Evolutionary conservation across 495 filamentous ascomycete genomes (phyloP).

Genomic region (Oleoguttula mirabilis): DNA sequence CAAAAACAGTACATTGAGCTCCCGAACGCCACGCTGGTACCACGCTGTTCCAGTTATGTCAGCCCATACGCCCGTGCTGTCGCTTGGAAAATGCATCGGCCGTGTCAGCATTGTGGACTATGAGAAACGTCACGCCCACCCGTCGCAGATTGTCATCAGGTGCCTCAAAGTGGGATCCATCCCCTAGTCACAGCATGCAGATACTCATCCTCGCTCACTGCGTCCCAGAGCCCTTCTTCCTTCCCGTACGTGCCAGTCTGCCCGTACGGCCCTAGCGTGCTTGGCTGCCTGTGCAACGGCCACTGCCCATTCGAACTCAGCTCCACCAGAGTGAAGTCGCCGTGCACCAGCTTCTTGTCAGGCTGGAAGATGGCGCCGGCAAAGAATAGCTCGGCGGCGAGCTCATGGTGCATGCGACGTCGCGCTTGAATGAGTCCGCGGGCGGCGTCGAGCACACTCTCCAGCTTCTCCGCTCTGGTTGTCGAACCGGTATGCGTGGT

Average conservation of each 20-base stretch:
- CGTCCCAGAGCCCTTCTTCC: conserved; percentile 30
- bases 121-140: too few species aligned
- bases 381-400: conserved; percentile 39
- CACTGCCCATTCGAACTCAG: conserved; percentile 31
- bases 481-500: conserved; percentile 4
- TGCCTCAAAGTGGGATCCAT: conserved; percentile 24
- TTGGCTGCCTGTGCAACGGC: conserved; percentile 26
- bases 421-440: conserved; percentile 30
- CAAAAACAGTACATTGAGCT: background rate
- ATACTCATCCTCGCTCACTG: conserved; percentile 36
- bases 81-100: too few species aligned
- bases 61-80: too few species aligned
- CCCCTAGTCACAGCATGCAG: conserved; percentile 29
- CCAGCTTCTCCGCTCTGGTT: conserved; percentile 19
- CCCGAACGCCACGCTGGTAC: background rate
- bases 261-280: conserved; percentile 42
- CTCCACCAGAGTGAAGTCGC: conserved; percentile 34
- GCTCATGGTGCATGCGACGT: conserved; percentile 15
- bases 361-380: conserved; percentile 39
- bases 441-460: conserved; percentile 30
- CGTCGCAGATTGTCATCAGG: too few species aligned
- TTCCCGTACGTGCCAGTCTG: conserved; percentile 41
- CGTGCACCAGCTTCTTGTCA: conserved; percentile 34
- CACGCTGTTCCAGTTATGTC: background rate
- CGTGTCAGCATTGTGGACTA: too few species aligned